A percentile compares a stretch with the other conserved stretches of the same genome.
These are phyloP conservation scores for Kluyveromyces nonfermentans DNA, from an alignment of 805 yeast genomes.

Conservation along the genomic window DNA sequence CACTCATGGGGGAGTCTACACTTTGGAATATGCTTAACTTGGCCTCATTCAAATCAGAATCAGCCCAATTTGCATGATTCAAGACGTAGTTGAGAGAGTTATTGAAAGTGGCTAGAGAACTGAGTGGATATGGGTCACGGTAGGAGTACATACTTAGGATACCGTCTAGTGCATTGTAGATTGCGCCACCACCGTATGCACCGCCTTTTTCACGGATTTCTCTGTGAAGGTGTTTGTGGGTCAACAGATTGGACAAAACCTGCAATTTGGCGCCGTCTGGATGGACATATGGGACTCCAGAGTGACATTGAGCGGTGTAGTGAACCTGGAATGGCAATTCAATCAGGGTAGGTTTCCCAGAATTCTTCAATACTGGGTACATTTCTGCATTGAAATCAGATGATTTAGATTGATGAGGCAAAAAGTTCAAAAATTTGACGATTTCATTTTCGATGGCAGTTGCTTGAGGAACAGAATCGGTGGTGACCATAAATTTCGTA, in stretches of 20 bases:
- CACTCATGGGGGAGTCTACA: conserved; percentile 81
- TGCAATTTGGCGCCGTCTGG: conserved; percentile 81
- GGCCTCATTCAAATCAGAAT: conserved; percentile 72
- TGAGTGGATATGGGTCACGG: conserved; percentile 82
- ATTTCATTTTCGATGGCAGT: conserved; percentile 19
- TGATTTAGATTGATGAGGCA: conserved; percentile 16
- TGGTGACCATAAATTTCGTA: conserved; percentile 48
- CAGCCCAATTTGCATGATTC: conserved; percentile 40
- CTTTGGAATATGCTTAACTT: conserved; percentile 85
- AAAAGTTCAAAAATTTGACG: conserved; percentile 19
- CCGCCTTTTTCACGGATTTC: conserved; percentile 94
- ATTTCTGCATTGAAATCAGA: conserved; percentile 3
- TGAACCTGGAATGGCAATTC: conserved; percentile 83
- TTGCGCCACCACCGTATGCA: conserved; percentile 95
- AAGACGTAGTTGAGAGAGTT: conserved; percentile 42
- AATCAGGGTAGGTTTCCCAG: conserved; percentile 37
- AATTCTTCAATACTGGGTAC: conserved; percentile 3
- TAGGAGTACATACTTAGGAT: conserved; percentile 76
- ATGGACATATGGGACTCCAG: conserved; percentile 58
- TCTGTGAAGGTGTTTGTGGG: conserved; percentile 77
- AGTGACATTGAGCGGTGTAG: conserved; percentile 59
- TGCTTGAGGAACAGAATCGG: conserved; percentile 36
- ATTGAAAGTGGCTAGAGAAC: conserved; percentile 53
- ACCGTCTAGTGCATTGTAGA: conserved; percentile 75
- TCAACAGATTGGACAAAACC: conserved; percentile 67